Evolutionary conservation across 495 filamentous ascomycete genomes (phyloP), one percentile per base, ranked within the genome.

Genomic region (Bombardia bombarda): DNA sequence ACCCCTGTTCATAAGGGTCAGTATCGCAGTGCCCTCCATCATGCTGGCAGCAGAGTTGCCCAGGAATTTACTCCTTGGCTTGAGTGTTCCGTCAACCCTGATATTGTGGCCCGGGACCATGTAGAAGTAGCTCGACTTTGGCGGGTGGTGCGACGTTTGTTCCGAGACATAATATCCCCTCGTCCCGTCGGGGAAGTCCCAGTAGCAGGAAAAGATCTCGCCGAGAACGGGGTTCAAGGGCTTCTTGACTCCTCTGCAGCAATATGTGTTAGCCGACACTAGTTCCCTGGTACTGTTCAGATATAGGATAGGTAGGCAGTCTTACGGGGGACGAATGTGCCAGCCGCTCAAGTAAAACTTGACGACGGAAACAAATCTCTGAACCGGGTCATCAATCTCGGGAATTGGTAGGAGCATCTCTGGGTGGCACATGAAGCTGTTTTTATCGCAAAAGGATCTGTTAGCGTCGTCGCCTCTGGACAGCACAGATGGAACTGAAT

Each of bases 81-180:
- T 96, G 47, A 98, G 70, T 9, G 87, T 92, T 14, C 92, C 92
- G 56, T 99, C 92, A 53, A 99, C 94, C 21, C 92, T 78, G 48
- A 99, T 95, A 42, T 90, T 70, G 55, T 97, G 90, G 41, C 90
- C 86, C 4, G 92, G 92, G 3, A 87, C 89, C 84, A 96, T 95
- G 67, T 92, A 99, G 62, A 97, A 99, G 64, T 99, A 99, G 64
- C 87, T 93, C 46, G 90, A 96, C 60, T 99, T 99, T 2, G 92
- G 92, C 17, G 92, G 92, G 56, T 99, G 92, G 62, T 99, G 92
- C 14, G 89, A 99, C 10, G 58, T 62, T 63, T 99, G 92, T 68
- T 99, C 92, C 34, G 92, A 78, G 46, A 99, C 86, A 65, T 97
- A 99, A 65, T 94, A 96, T 49, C 83, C 92, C 52, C 79, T 80